A percentile compares a stretch with the other conserved stretches of the same genome.
phyloP scores from a whole-genome alignment of 495 filamentous ascomycete species.

The Clavariopsis aquatica region DNA sequence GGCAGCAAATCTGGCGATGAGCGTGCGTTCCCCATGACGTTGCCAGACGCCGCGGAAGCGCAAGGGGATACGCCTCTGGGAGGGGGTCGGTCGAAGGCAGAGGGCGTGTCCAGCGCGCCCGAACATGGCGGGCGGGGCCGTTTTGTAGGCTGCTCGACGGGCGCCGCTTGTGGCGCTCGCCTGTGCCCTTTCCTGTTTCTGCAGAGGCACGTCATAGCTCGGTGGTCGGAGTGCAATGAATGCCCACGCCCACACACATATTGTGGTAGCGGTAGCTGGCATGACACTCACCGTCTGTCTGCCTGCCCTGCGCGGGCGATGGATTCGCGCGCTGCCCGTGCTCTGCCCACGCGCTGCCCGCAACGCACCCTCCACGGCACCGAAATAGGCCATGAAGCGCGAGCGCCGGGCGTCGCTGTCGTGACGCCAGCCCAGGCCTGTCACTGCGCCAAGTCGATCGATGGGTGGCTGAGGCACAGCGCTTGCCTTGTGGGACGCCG shows the following conservation, averaged over 20 bases:
- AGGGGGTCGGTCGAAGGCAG: conserved; percentile 20
- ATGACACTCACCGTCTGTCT: too few relatives aligned
- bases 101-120: conserved; percentile 31
- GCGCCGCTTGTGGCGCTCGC: conserved; percentile 15
- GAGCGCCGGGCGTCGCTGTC: not conserved
- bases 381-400: not conserved
- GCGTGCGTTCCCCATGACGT: conserved; percentile 17
- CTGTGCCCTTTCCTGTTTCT: conserved; percentile 31
- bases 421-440: conserved; percentile 1
- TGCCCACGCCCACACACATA: too few relatives aligned
- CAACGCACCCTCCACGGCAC: not conserved
- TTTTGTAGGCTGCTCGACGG: conserved; percentile 31
- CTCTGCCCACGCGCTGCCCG: not conserved
- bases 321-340: not conserved
- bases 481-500: conserved; percentile 8
- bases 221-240: too few relatives aligned
- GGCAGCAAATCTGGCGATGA: conserved; percentile 19
- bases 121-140: conserved; percentile 14
- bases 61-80: conserved; percentile 39
- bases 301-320: too few relatives aligned
- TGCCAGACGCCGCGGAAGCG: conserved; percentile 23
- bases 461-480: conserved; percentile 34
- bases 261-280: too few relatives aligned
- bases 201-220: too few relatives aligned
- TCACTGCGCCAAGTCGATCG: conserved; percentile 7